Evolutionary conservation across 805 yeast genomes (phyloP), one percentile per base, ranked within the genome.

Genomic region (Candida sphagnicola): DNA sequence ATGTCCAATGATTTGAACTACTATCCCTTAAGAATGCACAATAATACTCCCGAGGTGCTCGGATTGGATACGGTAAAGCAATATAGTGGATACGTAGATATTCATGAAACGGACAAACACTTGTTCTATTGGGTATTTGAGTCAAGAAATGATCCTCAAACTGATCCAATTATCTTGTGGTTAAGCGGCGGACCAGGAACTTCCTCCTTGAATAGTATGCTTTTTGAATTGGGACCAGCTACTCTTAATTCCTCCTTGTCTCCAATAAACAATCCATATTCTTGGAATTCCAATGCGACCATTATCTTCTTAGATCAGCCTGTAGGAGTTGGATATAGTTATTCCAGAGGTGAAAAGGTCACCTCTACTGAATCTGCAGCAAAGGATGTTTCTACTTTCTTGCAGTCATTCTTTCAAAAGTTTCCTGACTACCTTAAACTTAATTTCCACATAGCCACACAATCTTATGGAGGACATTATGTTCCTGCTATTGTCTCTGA

Each of bases 21-120:
- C 24, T 10, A 21, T 10, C 10, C 24, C 24, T n/a, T n/a, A n/a
- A 21, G 10, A 21, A 6, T 21, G 8, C 6, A 21, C 24, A 68
- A 67, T 51, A 56, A 71, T 23, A 65, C 74, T 46, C 95, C 95
- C 11, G 69, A 72, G 45, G 69, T 64, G 28, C 73, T 90, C 48
- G 95, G 95, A n/a, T 65, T 90, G 40, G 97, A 90, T 65, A 61
- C 72, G 4, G 95, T 87, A 35, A 78, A 82, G 55, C 96, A 88
- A 61, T 81, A 77, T 57, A 72, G 89, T 25, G 96, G 96, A 38
- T 88, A 88, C 62, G 75, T 88, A 56, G 96, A 88, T 61, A 78
- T 85, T 36, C 77, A 72, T 42, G 82, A 78, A 35, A 87, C 80
- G 49, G 96, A 87, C 48, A 68, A 67, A 53, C 74, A 68, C 51